Evolutionary conservation across 345 rosid genomes (phyloP), one percentile per base, ranked within the genome.

Genomic region (Clausena lansium): DNA sequence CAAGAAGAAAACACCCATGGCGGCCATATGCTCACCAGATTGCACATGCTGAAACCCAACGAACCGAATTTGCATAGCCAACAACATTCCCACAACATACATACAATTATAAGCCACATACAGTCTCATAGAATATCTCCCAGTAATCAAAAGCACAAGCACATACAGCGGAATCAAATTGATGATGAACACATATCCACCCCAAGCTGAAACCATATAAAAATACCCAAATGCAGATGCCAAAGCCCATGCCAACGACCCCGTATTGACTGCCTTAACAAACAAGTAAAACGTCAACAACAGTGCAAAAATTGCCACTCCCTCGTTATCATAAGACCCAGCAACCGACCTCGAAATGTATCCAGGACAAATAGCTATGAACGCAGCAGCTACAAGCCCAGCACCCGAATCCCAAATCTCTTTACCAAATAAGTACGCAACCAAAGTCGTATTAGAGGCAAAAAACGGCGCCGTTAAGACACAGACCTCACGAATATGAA

Each of bases 201-300:
- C 99, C 99, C 99, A 96, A 3, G 99, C 98, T 0, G 99, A 96
- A 72, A 96, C 99, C 99, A 96, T 96, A 68, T 94, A 96, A 54
- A 96, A 96, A 80, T 96, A 96, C 66, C 98, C 97, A 76, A 96
- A 92, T 15, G 98, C 99, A n/a, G 99, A 89, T 58, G 87, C 97
- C 83, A 96, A 74, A 14, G 92, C 84, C 99, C 99, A 96, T 13
- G 98, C 88, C 75, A 94, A 83, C 0, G 97, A 96, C 1, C 99
- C 99, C 32, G 98, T 92, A 33, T 94, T 96, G 20, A 96, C 98
- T 0, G 99, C 97, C 82, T 92, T 96, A 30, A 94, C 94, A 74
- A 94, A 96, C 78, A 96, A 83, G 78, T 91, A 96, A 81, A 96
- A 96, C 2, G 98, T 96, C 83, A 92, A 82, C 86, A 96, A 60